Base-by-base conservation (phyloP, 441 rosid genomes). In the Metrosideros polymorpha region DNA sequence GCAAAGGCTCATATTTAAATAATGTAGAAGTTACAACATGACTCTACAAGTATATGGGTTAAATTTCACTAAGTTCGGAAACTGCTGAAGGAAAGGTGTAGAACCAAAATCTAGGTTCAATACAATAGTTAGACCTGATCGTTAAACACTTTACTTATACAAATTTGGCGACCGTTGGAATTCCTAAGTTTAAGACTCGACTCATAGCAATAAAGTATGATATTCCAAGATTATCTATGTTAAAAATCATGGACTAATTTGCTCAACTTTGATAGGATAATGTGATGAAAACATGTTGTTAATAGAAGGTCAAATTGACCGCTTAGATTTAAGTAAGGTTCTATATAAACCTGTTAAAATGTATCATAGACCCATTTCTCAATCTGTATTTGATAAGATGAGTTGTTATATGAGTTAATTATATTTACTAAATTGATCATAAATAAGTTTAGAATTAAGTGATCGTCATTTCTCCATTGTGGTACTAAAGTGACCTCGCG, bases 401-500 rank as follows among this genome's bases (percentile, higher is more conserved):
- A 54, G 27, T 54, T 54, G 25, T 54, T 54, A 54, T 54, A 54
- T 54, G 0, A 9, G n/a, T 54, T 54, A 54, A 22, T 22, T 25
- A 22, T 54, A 12, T 0, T 54, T 2, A 54, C 3, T 54, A 9
- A 24, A 54, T 54, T 9, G 3, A n/a, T n/a, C n/a, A n/a, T n/a
- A n/a, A n/a, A n/a, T n/a, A n/a, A n/a, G 4, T 24, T 54, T 54
- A 54, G n/a, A 54, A 24, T 54, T 54, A 9, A 24, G 25, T 54
- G 57, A 54, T 54, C 9, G 25, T 54, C 4, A 22, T 7, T 54
- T 54, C 24, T 54, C 1, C 9, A 0, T 22, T 14, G 6, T 24
- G n/a, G 22, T 27, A 24, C n/a, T 1, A 8, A 24, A 54, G 5
- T 54, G n/a, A 54, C 24, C 13, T 0, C 0, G 24, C 9, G 4